A percentile compares a stretch with the other conserved stretches of the same genome.
These are phyloP conservation scores for Cucurbita pepo DNA, from an alignment of 306 rosid species.

Conservation along the genomic window DNA sequence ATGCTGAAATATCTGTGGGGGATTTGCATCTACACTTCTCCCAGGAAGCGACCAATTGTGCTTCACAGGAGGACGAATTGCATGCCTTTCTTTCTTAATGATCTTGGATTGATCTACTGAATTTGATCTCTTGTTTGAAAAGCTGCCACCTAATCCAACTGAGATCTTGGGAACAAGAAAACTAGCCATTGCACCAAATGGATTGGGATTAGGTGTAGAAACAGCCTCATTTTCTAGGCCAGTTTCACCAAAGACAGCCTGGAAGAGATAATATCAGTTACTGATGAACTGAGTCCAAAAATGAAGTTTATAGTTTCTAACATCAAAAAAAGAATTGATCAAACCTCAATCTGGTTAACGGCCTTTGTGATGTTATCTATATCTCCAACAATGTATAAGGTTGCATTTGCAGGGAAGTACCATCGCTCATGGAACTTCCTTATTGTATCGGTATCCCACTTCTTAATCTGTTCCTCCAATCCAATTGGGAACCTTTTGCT, in stretches of 20 bases:
- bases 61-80: conserved; percentile 88
- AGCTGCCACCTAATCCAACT: conserved; percentile 62
- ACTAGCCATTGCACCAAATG: conserved; percentile 97
- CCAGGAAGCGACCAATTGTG: conserved; percentile 94
- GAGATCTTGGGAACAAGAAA: conserved; percentile 94
- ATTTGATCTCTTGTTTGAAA: conserved; percentile 51
- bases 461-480: conserved; percentile 92
- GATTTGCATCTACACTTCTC: conserved; percentile 33
- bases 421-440: conserved; percentile 98
- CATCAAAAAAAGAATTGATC: conserved; percentile 14
- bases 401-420: conserved; percentile 99
- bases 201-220: conserved; percentile 54
- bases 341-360: conserved; percentile 70
- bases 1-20: conserved; percentile 92
- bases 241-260: conserved; percentile 80
- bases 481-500: conserved; percentile 99
- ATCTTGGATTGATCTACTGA: conserved; percentile 54
- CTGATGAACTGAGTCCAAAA: conserved; percentile 12
- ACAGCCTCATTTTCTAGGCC: conserved; percentile 53
- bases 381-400: conserved; percentile 94
- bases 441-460: conserved; percentile 94
- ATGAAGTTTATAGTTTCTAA: conserved; percentile 4
- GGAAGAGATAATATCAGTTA: conserved; percentile 15
- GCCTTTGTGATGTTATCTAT: conserved; percentile 70
- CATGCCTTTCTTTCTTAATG: conserved; percentile 57